Evolutionary conservation across 2,329 filamentous ascomycete genomes (phyloP).

Genomic region (Apiospora hydei): DNA sequence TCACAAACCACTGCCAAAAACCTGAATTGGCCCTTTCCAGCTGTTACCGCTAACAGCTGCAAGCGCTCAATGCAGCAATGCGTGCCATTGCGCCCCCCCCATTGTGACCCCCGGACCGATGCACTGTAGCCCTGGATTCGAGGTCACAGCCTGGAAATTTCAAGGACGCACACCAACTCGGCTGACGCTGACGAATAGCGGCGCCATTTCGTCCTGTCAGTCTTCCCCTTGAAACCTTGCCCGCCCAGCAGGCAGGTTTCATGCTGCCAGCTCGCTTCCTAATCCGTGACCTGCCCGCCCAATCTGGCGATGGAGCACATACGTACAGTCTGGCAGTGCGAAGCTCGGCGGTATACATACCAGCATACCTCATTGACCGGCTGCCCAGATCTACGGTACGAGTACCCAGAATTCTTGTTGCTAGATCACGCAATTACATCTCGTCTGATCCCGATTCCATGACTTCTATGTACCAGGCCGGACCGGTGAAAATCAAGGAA

Average conservation of each 20-base stretch:
- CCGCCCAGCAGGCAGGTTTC: constrained; percentile 10
- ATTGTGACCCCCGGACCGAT: background rate
- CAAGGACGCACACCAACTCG: background rate
- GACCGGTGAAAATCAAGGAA: background rate
- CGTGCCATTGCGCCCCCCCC: background rate
- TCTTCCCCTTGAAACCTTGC: constrained; percentile 9
- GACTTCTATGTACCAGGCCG: background rate
- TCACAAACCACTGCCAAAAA: constrained; percentile 6
- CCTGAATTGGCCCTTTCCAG: constrained; percentile 9
- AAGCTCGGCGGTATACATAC: background rate
- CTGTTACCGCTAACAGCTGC: constrained; percentile 7
- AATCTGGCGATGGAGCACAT: background rate
- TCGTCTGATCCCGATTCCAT: constrained; percentile 13
- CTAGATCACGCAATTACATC: constrained; percentile 20
- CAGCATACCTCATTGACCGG: background rate
- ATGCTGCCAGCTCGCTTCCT: constrained; percentile 13
- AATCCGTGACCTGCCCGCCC: constrained; percentile 17
- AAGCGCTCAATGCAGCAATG: constrained; percentile 14
- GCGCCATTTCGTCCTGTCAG: constrained; percentile 17
- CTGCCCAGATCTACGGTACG: constrained; percentile 19
- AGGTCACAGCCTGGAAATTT: constrained; percentile 7
- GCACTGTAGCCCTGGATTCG: background rate
- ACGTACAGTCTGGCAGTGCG: background rate
- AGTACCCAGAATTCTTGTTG: constrained; percentile 17
- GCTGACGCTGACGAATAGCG: constrained; percentile 21